phyloP scores from a whole-genome alignment of 1,139 yeast species.

The Saccharomyces pastorianus region DNA sequence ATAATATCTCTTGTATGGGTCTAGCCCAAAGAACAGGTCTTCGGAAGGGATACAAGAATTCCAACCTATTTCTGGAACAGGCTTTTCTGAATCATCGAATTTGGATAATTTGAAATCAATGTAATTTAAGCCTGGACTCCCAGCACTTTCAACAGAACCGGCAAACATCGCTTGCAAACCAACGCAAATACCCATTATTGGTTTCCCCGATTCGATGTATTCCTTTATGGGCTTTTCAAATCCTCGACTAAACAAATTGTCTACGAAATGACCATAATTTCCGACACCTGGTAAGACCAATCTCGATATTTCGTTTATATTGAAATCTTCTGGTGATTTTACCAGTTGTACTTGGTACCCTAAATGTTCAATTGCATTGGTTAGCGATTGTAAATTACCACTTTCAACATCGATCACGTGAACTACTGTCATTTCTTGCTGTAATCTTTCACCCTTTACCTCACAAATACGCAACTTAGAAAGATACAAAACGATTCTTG shows the following conservation, averaged over 20 bases:
- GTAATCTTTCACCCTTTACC: no score
- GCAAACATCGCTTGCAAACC: conserved; percentile 80
- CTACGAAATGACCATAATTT: conserved; percentile 87
- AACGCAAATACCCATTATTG: conserved; percentile 94
- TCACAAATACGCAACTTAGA: no score
- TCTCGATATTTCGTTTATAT: conserved; percentile 41
- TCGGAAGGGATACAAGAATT: conserved; percentile 40
- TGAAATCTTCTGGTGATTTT: conserved; percentile 36
- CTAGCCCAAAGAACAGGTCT: conserved; percentile 48
- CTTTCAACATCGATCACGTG: conserved; percentile 90
- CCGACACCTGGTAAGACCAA: conserved; percentile 92
- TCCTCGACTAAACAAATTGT: conserved; percentile 51
- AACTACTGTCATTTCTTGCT: conserved; percentile 34
- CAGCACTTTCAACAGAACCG: conserved; percentile 68
- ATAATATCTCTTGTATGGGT: conserved; percentile 65
- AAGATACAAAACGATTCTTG: no score
- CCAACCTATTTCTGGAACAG: conserved; percentile 98
- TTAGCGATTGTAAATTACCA: conserved; percentile 83
- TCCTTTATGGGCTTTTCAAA: conserved; percentile 56
- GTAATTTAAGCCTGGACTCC: conserved; percentile 47
- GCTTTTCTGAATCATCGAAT: conserved; percentile 56
- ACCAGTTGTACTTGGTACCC: conserved; percentile 60
- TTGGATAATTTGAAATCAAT: conserved; percentile 47
- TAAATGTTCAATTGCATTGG: conserved; percentile 71
- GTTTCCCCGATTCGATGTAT: conserved; percentile 65